Base-by-base conservation (phyloP, 2,329 filamentous ascomycete species). In the Hypoxylon sp. region DNA sequence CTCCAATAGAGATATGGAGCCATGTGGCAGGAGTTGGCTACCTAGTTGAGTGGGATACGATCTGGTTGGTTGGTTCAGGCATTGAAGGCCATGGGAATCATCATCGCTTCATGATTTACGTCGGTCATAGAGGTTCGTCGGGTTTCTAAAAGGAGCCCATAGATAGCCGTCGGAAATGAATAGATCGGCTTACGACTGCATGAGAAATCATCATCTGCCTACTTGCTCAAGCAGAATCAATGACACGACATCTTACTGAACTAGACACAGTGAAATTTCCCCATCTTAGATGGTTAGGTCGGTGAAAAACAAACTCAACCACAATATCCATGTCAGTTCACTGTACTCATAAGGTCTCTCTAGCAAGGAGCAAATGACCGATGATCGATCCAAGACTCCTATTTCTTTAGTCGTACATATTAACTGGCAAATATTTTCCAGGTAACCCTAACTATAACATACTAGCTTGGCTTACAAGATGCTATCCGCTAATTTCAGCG, bases 1-100 rank as follows among this genome's bases (percentile, higher is more conserved):
- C 82, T 90, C 72, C 78, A 88, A 81, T 89, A 85, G 77, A 41
- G 16, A 16, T 23, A 46, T 2, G 21, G n/a, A 9, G n/a, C 19
- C 14, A 16, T 21, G 34, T 23, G 21, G 11, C 8, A 16, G 25
- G n/a, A n/a, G 29, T 51, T 12, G 16, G 29, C 1, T n/a, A n/a
- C n/a, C n/a, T 34, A n/a, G 54, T 25, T 48, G 30, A 27, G 9
- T 29, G 19, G 19, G 16, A 21, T 41, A 27, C 29, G 21, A n/a
- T 34, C 3, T 30, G 27, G 27, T 29, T 29, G 29, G 21, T 14
- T 14, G n/a, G 34, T 19, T 37, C 11, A 19, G 14, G 27, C 12
- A 48, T 34, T 39, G 43, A 57, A 43, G 16, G 14, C 14, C 6
- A 21, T 50, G 51, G 19, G 27, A 61, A 32, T 41, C 16, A 21